phyloP scores from a whole-genome alignment of 257 asterid species.

The Coffea canephora region DNA sequence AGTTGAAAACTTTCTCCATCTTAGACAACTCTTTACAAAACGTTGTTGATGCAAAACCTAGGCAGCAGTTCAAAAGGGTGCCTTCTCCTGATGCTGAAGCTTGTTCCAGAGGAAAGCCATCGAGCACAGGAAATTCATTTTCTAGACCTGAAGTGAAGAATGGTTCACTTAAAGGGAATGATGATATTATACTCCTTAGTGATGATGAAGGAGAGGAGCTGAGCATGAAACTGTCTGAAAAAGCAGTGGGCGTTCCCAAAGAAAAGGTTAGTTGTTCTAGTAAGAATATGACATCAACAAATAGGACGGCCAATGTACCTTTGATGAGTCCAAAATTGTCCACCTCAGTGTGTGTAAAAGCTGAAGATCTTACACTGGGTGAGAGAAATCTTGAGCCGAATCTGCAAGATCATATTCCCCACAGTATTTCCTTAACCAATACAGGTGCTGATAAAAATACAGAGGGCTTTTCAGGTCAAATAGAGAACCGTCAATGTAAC shows the following conservation, averaged over 20 bases:
- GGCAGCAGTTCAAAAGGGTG: constrained; percentile 33
- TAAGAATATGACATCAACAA: constrained; percentile 14
- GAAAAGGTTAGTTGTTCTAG: constrained; percentile 13
- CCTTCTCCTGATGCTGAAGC: constrained; percentile 29
- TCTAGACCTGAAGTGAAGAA: constrained; percentile 38
- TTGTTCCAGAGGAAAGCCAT: constrained; percentile 27
- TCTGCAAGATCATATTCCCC: constrained; percentile 21
- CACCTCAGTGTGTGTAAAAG: constrained; percentile 36
- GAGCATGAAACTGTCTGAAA: constrained; percentile 31
- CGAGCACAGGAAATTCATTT: constrained; percentile 22
- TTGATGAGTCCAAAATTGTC: constrained; percentile 28
- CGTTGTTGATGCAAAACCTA: constrained; percentile 31
- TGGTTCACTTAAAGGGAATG: constrained; percentile 30
- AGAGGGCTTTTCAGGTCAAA: constrained; percentile 21
- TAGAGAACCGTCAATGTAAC: constrained; percentile 30
- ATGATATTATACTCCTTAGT: constrained; percentile 55
- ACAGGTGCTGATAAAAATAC: constrained; percentile 26
- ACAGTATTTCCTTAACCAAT: constrained; percentile 11
- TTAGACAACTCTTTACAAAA: constrained; percentile 32
- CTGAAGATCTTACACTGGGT: constrained; percentile 36
- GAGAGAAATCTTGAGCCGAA: constrained; percentile 29
- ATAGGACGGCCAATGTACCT: constrained; percentile 21
- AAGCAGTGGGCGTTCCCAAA: constrained; percentile 23
- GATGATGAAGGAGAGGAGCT: constrained; percentile 65
- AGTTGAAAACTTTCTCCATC: constrained; percentile 29